These are phyloP conservation scores for Xylaria sp. DNA, from an alignment of 495 filamentous ascomycete species.

Conservation along the genomic window DNA sequence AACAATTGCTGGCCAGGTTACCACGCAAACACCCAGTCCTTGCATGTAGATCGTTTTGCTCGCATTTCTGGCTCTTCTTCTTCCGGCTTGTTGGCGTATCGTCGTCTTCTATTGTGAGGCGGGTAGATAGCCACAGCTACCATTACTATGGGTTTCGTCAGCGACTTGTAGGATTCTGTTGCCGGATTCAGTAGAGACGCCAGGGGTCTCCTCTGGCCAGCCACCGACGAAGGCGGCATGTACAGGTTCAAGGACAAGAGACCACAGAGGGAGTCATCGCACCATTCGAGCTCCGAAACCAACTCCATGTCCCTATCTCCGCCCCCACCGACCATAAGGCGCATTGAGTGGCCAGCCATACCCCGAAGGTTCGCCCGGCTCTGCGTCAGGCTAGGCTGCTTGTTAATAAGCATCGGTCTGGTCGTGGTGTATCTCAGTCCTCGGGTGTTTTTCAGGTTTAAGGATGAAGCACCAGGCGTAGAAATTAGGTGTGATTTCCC, in stretches of 20 bases:
- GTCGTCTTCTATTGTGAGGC: neutral
- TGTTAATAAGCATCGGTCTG: neutral
- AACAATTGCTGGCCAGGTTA: neutral
- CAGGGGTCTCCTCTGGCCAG: constrained; percentile 16
- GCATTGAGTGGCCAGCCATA: constrained; percentile 7
- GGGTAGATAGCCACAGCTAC: neutral
- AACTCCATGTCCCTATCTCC: constrained; percentile 5
- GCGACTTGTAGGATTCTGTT: constrained; percentile 24
- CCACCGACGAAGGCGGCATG: constrained; percentile 3
- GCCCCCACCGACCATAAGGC: neutral
- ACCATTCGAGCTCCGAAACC: constrained; percentile 21
- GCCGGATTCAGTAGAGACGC: constrained; percentile 21
- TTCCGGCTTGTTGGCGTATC: neutral
- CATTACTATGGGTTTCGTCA: constrained; percentile 24
- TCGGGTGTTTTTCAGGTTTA: neutral
- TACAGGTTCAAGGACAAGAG: constrained; percentile 31
- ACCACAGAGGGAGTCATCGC: constrained; percentile 19
- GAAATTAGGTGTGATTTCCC: constrained; percentile 23
- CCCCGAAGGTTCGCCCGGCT: constrained; percentile 26
- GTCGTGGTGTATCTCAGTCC: constrained; percentile 7
- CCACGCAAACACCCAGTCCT: neutral
- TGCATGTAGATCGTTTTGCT: neutral
- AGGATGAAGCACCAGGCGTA: neutral
- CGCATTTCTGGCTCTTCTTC: neutral
- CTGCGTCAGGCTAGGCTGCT: neutral